These are phyloP conservation scores for Naumovozyma castellii DNA, from an alignment of 805 yeast species.

Conservation along the genomic window DNA sequence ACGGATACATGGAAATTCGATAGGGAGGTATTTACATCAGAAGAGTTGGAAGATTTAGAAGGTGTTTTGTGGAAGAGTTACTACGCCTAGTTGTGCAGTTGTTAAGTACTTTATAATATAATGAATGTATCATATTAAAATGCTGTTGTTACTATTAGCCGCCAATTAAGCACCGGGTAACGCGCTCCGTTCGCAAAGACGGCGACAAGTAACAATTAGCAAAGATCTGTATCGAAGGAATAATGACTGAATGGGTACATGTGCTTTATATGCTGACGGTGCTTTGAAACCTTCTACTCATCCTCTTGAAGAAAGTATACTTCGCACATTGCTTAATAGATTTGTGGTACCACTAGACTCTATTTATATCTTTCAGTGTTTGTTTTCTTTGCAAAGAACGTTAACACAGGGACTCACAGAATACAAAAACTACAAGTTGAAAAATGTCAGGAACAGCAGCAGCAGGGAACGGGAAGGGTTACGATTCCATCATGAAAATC, in stretches of 20 bases:
- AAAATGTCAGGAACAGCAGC: background rate
- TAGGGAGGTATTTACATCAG: conserved; percentile 58
- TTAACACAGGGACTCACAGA: background rate
- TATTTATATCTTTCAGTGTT: too few species aligned
- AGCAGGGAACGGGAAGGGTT: conserved; percentile 29
- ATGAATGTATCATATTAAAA: too few species aligned
- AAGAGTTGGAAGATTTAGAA: conserved; percentile 81
- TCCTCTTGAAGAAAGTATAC: too few species aligned
- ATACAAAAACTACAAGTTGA: too few species aligned
- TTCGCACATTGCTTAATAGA: too few species aligned
- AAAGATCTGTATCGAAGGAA: background rate
- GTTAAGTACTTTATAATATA: background rate
- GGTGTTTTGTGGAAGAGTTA: conserved; percentile 92
- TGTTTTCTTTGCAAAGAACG: background rate
- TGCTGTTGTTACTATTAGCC: background rate
- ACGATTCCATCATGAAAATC: conserved; percentile 85
- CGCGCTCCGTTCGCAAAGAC: background rate
- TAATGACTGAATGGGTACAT: background rate
- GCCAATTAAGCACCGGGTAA: background rate
- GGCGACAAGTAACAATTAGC: background rate
- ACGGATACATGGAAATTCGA: conserved; percentile 97
- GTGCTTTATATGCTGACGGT: too few species aligned
- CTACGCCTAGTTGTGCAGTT: conserved; percentile 44
- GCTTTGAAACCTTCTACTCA: too few species aligned
- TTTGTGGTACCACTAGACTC: too few species aligned